Evolutionary conservation across 2,329 filamentous ascomycete species (phyloP), one percentile per base, ranked within the genome.

Genomic region (Sclerotinia borealis): DNA sequence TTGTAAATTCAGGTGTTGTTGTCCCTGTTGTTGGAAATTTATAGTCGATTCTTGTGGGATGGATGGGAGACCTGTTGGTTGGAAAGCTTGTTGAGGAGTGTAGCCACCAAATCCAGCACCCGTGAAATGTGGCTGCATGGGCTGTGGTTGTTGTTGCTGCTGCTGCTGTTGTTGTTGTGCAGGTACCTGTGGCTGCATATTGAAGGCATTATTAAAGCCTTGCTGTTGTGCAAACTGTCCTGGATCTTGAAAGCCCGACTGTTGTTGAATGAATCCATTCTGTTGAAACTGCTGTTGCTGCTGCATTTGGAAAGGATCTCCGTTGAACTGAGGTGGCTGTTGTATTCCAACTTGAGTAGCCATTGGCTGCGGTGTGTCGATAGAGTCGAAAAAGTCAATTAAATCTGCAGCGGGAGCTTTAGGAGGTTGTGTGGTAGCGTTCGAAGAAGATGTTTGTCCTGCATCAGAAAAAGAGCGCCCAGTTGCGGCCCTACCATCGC

Each of bases 361-460:
- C 81, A 91, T 84, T 1, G 88, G 81, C 59, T 90, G 90, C 75
- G 95, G 92, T 73, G 92, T 87, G 72, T 97, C 93, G 71, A 96
- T 96, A 7, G 92, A 93, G 72, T 89, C 93, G 75, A 96, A 96
- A 77, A 96, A 97, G 79, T 93, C 95, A 73, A 96, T 98, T 66
- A 96, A 81, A 79, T 96, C 90, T 34, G 88, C 86, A 69, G 84
- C 87, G 34, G 87, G 86, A 2, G 83, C 86, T 75, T 89, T 92
- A 19, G 41, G 77, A 75, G 36, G 75, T 67, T 77, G 78, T 13
- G 34, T 41, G 3, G 45, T 27, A 29, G 76, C 69, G 9, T 81
- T 76, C 68, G 83, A 83, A 63, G 67, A 65, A 25, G 74, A 68
- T 31, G 73, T 62, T 63, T 36, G 70, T 65, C 63, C 71, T 70